Evolutionary conservation across 1,139 yeast species (phyloP), one percentile per base, ranked within the genome.

Genomic region (Suhomyces bribrorum): DNA sequence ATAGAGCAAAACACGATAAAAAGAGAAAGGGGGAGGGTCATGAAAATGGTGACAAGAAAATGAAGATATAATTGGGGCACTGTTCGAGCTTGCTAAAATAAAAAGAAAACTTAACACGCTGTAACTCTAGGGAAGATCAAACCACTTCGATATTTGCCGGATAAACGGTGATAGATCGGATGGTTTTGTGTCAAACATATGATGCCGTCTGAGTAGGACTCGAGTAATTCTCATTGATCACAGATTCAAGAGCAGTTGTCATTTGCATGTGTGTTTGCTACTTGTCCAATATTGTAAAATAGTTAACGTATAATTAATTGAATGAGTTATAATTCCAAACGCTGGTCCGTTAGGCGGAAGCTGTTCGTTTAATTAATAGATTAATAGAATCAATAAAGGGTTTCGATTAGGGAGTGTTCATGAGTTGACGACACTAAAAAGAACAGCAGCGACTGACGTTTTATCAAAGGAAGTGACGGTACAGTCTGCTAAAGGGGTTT

Each of bases 1-100:
- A 69, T 46, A 60, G 66, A 36, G 64, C 64, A 29, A 78, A 72
- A 64, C 56, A 54, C 35, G 40, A 41, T 14, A 46, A 38, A 29
- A 45, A 43, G 36, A 32, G 41, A 17, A 31, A 29, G 32, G 31
- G 30, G 13, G 36, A 36, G 3, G 41, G 30, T 14, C 32, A 37
- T 14, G 44, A 28, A 14, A 33, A 27, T 8, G 28, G 22, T 5
- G 43, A 36, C 7, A 39, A 32, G 15, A 45, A 29, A 35, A 22
- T 31, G 13, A 33, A 37, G 24, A 17, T 32, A n/a, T n/a, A n/a
- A n/a, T n/a, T n/a, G n/a, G n/a, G n/a, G n/a, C n/a, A n/a, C n/a
- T n/a, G n/a, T n/a, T n/a, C n/a, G n/a, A n/a, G n/a, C n/a, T n/a
- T n/a, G n/a, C n/a, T n/a, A n/a, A n/a, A n/a, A n/a, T n/a, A n/a